These are phyloP conservation scores for Saccharomycopsis fermentans DNA, from an alignment of 805 yeast genomes.

Conservation along the genomic window DNA sequence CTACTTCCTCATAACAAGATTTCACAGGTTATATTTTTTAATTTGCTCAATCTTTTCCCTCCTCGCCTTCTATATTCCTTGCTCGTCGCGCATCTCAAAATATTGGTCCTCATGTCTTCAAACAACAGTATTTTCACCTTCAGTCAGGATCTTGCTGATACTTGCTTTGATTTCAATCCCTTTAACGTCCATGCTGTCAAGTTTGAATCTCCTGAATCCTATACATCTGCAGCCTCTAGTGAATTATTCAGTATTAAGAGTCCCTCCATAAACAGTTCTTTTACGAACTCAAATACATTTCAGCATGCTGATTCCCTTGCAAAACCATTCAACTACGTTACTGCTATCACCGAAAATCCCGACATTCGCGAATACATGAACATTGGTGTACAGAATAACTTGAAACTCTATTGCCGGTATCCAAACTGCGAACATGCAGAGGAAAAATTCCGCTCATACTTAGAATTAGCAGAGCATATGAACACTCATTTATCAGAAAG, in stretches of 20 bases:
- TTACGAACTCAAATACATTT: background rate
- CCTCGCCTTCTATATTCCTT: background rate
- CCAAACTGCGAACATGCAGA: slow-evolving; percentile 2
- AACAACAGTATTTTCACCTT: background rate
- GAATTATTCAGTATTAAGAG: background rate
- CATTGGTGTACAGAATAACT: slow-evolving; percentile 13
- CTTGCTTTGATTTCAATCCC: background rate
- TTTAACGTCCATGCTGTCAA: background rate
- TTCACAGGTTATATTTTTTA: no score
- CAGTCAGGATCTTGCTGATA: background rate
- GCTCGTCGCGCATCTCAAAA: no score
- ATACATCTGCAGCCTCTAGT: background rate
- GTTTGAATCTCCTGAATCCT: background rate
- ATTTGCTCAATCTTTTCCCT: background rate
- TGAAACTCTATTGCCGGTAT: slow-evolving; percentile 13
- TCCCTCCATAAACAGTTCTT: background rate
- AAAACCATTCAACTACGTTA: slow-evolving; percentile 6
- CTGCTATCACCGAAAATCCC: background rate
- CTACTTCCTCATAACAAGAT: no score
- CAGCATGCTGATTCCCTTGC: background rate
- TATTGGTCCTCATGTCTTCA: background rate
- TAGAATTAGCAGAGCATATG: slow-evolving; percentile 15
- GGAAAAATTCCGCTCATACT: slow-evolving; percentile 4
- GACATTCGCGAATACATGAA: slow-evolving; percentile 9
- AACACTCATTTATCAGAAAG: slow-evolving; percentile 6